Evolutionary conservation across 768 basidiomycete species (phyloP).

Genomic region (Obba rivulosa): DNA sequence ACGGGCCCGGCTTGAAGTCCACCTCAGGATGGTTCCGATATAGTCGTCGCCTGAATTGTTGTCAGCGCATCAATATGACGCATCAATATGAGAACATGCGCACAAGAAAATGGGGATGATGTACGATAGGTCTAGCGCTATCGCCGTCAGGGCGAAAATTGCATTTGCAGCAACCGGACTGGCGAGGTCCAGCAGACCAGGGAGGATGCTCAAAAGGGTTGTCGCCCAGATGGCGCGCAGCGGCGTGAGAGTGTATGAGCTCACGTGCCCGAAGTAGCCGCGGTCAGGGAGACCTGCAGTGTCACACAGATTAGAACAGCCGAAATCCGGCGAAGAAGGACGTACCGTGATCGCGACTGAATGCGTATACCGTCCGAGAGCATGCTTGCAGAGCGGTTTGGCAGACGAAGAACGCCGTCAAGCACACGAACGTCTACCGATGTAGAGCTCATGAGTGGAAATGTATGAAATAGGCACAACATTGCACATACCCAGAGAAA

Average conservation of each 20-base stretch:
- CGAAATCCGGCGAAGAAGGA: no score
- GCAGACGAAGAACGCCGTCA: constrained; percentile 83
- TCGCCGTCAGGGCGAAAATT: constrained; percentile 77
- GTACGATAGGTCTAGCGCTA: constrained; percentile 74
- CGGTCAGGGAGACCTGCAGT: constrained; percentile 63
- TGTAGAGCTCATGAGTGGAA: background rate
- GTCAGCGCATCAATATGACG: background rate
- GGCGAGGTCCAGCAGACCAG: constrained; percentile 71
- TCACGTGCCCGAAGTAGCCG: constrained; percentile 71
- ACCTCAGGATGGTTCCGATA: constrained; percentile 76
- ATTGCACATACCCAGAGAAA: constrained; percentile 60
- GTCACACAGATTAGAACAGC: background rate
- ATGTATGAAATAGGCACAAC: background rate
- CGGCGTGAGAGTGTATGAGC: constrained; percentile 61
- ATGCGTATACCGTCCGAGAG: constrained; percentile 78
- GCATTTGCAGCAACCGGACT: constrained; percentile 73
- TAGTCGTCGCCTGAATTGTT: constrained; percentile 43
- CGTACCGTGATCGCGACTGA: constrained; percentile 72
- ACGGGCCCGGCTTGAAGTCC: constrained; percentile 79
- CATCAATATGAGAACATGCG: constrained; percentile 8
- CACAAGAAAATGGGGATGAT: constrained; percentile 74
- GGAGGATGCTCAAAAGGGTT: constrained; percentile 61
- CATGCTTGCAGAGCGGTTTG: constrained; percentile 80
- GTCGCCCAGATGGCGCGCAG: constrained; percentile 73
- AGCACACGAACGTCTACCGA: constrained; percentile 65